These are phyloP conservation scores for Backusella liffmaniae DNA, from an alignment of 192 early-diverging fungal species.

Conservation along the genomic window DNA sequence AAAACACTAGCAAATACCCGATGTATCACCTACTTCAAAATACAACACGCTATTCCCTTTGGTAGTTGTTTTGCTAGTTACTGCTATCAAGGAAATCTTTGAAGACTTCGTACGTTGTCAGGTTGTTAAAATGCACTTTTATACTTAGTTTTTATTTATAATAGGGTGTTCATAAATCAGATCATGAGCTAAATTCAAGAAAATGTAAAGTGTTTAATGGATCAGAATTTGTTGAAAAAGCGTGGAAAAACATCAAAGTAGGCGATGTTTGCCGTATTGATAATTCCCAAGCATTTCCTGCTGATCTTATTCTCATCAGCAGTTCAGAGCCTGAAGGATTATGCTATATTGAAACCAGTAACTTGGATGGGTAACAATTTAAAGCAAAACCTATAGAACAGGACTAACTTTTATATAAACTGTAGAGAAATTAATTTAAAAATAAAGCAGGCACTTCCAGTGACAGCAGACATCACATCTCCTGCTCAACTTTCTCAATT, in stretches of 20 bases:
- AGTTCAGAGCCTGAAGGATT: slow-evolving; percentile 91
- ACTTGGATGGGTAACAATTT: slow-evolving; percentile 69
- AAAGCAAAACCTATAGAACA: slow-evolving; percentile 3
- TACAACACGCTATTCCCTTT: slow-evolving; percentile 81
- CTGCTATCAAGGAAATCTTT: slow-evolving; percentile 86
- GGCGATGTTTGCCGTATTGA: slow-evolving; percentile 91
- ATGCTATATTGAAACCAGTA: slow-evolving; percentile 95
- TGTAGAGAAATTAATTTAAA: slow-evolving; percentile 91
- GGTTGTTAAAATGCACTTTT: no score
- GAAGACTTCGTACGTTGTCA: slow-evolving; percentile 66
- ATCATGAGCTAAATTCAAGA: slow-evolving; percentile 72
- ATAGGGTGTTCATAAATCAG: slow-evolving; percentile 76
- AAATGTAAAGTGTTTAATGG: slow-evolving; percentile 61
- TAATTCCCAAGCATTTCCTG: slow-evolving; percentile 85
- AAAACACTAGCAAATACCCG: slow-evolving; percentile 79
- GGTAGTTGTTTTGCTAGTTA: slow-evolving; percentile 76
- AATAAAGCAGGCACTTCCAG: slow-evolving; percentile 83
- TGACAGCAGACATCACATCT: slow-evolving; percentile 72
- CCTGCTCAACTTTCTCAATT: slow-evolving; percentile 60
- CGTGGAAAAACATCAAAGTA: slow-evolving; percentile 82
- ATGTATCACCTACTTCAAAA: slow-evolving; percentile 90
- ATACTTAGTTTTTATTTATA: not conserved
- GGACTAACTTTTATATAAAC: not conserved
- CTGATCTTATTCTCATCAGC: slow-evolving; percentile 85
- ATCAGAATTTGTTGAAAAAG: slow-evolving; percentile 66